Conservation (phyloP, 768 basidiomycete genomes). For the Boletus reticulatus region DNA sequence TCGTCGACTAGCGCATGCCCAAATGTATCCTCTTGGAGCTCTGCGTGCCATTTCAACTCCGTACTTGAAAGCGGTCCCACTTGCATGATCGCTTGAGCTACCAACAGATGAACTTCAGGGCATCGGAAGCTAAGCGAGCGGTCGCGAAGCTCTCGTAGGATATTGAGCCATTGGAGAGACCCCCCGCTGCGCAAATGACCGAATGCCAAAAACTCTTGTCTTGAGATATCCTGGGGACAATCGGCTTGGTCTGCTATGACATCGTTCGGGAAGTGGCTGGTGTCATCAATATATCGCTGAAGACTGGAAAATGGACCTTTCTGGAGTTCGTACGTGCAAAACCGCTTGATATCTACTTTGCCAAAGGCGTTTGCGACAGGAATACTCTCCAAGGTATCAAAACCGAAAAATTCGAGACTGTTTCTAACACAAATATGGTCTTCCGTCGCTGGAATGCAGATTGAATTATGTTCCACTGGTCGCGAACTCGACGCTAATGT, state of each 20-base stretch:
- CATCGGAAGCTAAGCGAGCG: too few relatives aligned
- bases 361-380: not conserved
- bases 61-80: too few relatives aligned
- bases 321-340: too few relatives aligned
- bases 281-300: not conserved
- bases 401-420: too few relatives aligned
- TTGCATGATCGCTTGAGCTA: too few relatives aligned
- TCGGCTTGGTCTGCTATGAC: conserved; percentile 38
- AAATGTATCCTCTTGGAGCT: too few relatives aligned
- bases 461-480: not conserved
- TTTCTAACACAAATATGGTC: too few relatives aligned
- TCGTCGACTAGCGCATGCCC: too few relatives aligned
- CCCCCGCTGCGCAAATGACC: conserved; percentile 42
- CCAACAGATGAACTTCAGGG: too few relatives aligned
- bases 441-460: too few relatives aligned
- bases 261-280: not conserved
- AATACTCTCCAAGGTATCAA: too few relatives aligned
- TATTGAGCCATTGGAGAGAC: conserved; percentile 49
- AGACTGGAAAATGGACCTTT: conserved; percentile 22
- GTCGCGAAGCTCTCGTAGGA: conserved; percentile 26
- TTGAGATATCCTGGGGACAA: conserved; percentile 36
- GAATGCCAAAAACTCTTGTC: conserved; percentile 26
- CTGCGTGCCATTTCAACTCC: too few relatives aligned
- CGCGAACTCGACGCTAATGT: not conserved
- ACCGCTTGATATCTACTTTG: not conserved